These are phyloP conservation scores for Aspergillus ochraceoroseus DNA, from an alignment of 2,329 filamentous ascomycete genomes.

Conservation along the genomic window DNA sequence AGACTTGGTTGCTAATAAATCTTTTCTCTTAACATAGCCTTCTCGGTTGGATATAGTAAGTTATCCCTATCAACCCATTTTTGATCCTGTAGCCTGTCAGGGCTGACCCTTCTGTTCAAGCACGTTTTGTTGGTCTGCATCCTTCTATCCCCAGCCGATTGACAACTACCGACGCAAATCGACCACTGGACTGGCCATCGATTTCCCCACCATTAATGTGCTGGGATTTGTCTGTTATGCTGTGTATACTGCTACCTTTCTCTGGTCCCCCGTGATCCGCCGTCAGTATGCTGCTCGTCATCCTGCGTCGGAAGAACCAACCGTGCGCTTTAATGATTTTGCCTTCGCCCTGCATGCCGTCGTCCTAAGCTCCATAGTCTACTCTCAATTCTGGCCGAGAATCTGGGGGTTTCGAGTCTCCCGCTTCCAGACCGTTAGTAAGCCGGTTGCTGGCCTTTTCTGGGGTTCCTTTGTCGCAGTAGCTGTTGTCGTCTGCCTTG, in stretches of 20 bases:
- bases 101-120: slow-evolving; percentile 22
- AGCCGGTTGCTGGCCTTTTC: slow-evolving; percentile 64
- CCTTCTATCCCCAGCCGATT: slow-evolving; percentile 87
- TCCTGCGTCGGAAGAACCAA: slow-evolving; percentile 66
- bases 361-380: slow-evolving; percentile 64
- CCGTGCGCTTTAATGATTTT: slow-evolving; percentile 85
- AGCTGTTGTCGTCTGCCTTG: slow-evolving; percentile 37
- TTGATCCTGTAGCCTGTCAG: background rate
- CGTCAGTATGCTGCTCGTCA: slow-evolving; percentile 79
- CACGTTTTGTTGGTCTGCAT: slow-evolving; percentile 72
- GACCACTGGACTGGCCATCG: slow-evolving; percentile 77
- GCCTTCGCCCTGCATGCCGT: slow-evolving; percentile 80
- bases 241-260: slow-evolving; percentile 67
- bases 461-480: slow-evolving; percentile 58
- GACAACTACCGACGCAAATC: slow-evolving; percentile 72
- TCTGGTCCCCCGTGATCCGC: slow-evolving; percentile 72
- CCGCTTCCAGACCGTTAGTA: slow-evolving; percentile 50
- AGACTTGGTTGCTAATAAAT: slow-evolving; percentile 29
- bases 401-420: slow-evolving; percentile 72
- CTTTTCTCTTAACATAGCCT: slow-evolving; percentile 44
- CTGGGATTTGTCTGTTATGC: slow-evolving; percentile 64
- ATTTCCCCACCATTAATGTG: slow-evolving; percentile 72
- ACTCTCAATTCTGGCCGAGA: slow-evolving; percentile 66
- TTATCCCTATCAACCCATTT: slow-evolving; percentile 1
- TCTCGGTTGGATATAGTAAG: slow-evolving; percentile 68